Base-by-base conservation (phyloP, 1,139 yeast species). In the Suhomyces choctaworum region DNA sequence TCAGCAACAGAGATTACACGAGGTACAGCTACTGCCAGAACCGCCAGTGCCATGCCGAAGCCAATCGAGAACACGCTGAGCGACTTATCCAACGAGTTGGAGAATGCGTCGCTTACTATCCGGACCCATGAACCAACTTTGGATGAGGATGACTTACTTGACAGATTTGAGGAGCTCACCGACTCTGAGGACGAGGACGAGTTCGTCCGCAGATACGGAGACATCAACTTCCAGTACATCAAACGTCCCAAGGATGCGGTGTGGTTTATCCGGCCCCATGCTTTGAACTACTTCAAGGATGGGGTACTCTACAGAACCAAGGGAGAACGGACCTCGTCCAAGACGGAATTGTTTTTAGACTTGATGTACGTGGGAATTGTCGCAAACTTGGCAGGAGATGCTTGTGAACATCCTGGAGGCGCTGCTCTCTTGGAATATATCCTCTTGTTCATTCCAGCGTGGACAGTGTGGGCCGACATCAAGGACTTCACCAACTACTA, bases 401-500 rank as follows among this genome's bases (percentile, higher is more conserved):
- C 82, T 0, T 66, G 76, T 10, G 76, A 72, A 39, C 54, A 68
- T 15, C 80, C 81, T 13, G 56, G 69, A 24, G 80, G 80, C 23
- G 54, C 52, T 3, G 61, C 78, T 0, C 55, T 79, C 16, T 56
- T 76, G 29, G 67, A 70, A 45, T 80, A 78, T 46, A 45, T 77
- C 9, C 49, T 80, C 27, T 55, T 78, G 4, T 80, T 80, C 42
- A 42, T 75, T 13, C 85, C 84, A 0, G 71, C 78, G 10, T 80
- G 80, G 77, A 73, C 72, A 16, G 75, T 80, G 16, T 80, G 87
- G 86, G 61, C 73, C 21, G 86, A 80, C 48, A 63, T 80, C 40
- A 77, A 79, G 48, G 85, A 80, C 43, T 72, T 79, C 46, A 77
- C 79, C 66, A 79, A 80, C 53, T 78, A 78, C 51, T 80, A 78